Evolutionary conservation across 208 protist genomes (phyloP).

Genomic region (Lotmaria passim): DNA sequence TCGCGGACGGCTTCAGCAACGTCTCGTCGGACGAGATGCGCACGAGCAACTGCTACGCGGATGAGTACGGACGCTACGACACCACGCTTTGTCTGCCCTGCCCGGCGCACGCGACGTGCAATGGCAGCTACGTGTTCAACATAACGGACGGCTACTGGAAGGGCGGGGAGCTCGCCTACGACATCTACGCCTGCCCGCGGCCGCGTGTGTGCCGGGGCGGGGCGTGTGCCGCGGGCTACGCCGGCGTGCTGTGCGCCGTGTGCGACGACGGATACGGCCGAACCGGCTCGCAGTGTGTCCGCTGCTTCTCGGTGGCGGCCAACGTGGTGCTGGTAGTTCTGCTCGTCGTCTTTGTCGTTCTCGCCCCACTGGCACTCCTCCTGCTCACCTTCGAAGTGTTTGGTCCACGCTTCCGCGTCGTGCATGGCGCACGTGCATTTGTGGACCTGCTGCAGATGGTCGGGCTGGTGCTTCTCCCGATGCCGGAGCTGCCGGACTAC

Average conservation of each 20-base stretch:
- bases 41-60: slow-evolving; percentile 26
- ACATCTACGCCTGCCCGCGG: slow-evolving; percentile 33
- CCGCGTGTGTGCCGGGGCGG: slow-evolving; percentile 30
- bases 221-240: slow-evolving; percentile 41
- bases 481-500: slow-evolving; percentile 42
- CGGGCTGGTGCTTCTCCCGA: slow-evolving; percentile 28
- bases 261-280: slow-evolving; percentile 43
- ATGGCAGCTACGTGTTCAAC: slow-evolving; percentile 52
- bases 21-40: slow-evolving; percentile 26
- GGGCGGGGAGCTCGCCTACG: slow-evolving; percentile 36
- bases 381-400: slow-evolving; percentile 34
- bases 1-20: slow-evolving; percentile 18
- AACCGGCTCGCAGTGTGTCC: slow-evolving; percentile 33
- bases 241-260: slow-evolving; percentile 37
- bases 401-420: slow-evolving; percentile 26
- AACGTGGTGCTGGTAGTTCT: slow-evolving; percentile 40
- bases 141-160: slow-evolving; percentile 51
- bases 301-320: slow-evolving; percentile 34
- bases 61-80: slow-evolving; percentile 46
- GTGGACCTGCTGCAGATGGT: slow-evolving; percentile 37
- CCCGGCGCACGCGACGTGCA: slow-evolving; percentile 39
- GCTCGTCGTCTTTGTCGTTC: slow-evolving; percentile 21
- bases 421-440: slow-evolving; percentile 24
- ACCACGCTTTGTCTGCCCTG: slow-evolving; percentile 37
- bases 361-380: slow-evolving; percentile 22